These are phyloP conservation scores for Ogataea degrootiae DNA, from an alignment of 805 yeast species.

Conservation along the genomic window DNA sequence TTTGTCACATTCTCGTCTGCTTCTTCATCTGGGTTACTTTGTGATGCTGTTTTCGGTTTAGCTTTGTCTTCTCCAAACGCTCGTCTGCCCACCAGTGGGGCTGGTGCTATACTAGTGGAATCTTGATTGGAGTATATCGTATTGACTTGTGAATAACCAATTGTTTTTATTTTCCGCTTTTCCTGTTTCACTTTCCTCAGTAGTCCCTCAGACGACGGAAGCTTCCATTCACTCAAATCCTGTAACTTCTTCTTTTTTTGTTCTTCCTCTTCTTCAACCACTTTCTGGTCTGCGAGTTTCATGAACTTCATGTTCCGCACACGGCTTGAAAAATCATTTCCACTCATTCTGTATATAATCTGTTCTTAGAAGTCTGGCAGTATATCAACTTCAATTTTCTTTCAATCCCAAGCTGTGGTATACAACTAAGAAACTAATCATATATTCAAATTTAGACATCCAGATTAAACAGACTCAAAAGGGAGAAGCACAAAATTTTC, in stretches of 20 bases:
- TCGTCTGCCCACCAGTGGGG: conserved; percentile 23
- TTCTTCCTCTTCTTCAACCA: conserved; percentile 30
- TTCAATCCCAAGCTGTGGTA: no score
- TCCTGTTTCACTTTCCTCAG: conserved; percentile 17
- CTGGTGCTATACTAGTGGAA: conserved; percentile 1
- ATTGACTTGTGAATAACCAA: conserved; percentile 27
- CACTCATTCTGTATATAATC: conserved; percentile 5
- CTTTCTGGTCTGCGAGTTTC: conserved; percentile 39
- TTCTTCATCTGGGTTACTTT: conserved; percentile 19
- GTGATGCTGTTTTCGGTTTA: not conserved
- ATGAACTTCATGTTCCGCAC: conserved; percentile 84
- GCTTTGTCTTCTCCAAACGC: conserved; percentile 18
- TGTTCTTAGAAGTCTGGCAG: no score
- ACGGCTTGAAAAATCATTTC: conserved; percentile 51
- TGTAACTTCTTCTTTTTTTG: conserved; percentile 22
- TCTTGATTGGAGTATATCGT: conserved; percentile 2
- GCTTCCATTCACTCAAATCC: conserved; percentile 53
- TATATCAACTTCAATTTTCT: no score
- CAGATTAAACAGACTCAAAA: no score
- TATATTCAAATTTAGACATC: no score
- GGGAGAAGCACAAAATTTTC: no score
- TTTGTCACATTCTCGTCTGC: not conserved
- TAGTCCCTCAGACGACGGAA: conserved; percentile 31
- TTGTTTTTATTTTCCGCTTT: conserved; percentile 14
- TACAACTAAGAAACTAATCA: no score